phyloP scores from a whole-genome alignment of 768 basidiomycete species.

The Coprinellus aureogranulatus region DNA sequence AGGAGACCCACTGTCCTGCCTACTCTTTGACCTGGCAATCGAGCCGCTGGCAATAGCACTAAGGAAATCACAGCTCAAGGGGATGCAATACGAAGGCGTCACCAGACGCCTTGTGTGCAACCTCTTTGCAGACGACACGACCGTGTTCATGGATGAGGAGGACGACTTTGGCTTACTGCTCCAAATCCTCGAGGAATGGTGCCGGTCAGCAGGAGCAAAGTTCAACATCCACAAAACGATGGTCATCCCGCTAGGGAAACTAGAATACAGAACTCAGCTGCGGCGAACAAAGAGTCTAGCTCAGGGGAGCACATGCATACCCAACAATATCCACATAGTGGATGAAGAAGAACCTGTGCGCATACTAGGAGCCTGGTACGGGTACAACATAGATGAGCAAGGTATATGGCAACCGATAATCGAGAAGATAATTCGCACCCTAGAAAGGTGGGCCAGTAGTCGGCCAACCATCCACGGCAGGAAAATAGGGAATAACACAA shows the following conservation, averaged over 20 bases:
- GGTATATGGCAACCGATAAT: slow-evolving; percentile 24
- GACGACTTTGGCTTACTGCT: slow-evolving; percentile 25
- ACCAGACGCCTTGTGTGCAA: slow-evolving; percentile 23
- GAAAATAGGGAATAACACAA: slow-evolving; percentile 14
- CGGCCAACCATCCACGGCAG: slow-evolving; percentile 29
- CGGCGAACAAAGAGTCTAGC: slow-evolving; percentile 5
- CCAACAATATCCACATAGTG: slow-evolving; percentile 21
- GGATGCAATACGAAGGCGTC: slow-evolving; percentile 19
- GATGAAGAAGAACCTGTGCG: slow-evolving; percentile 25
- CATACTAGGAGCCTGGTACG: slow-evolving; percentile 31
- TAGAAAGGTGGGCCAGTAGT: slow-evolving; percentile 22
- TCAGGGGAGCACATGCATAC: slow-evolving; percentile 5
- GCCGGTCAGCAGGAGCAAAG: slow-evolving; percentile 34
- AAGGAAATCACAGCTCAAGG: slow-evolving; percentile 24
- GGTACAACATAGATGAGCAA: slow-evolving; percentile 22
- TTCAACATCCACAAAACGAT: slow-evolving; percentile 44
- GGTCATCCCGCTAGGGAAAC: slow-evolving; percentile 31
- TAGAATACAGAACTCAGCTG: slow-evolving; percentile 14
- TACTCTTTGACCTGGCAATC: slow-evolving; percentile 37
- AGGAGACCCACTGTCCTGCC: slow-evolving; percentile 39
- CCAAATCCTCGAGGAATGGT: slow-evolving; percentile 35
- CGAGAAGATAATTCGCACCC: slow-evolving; percentile 21
- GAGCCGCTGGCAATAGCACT: slow-evolving; percentile 34
- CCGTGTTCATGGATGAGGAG: slow-evolving; percentile 25
- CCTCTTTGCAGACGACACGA: slow-evolving; percentile 44